phyloP scores from a whole-genome alignment of 2,329 filamentous ascomycete genomes.

The Phialemoniopsis sp. region DNA sequence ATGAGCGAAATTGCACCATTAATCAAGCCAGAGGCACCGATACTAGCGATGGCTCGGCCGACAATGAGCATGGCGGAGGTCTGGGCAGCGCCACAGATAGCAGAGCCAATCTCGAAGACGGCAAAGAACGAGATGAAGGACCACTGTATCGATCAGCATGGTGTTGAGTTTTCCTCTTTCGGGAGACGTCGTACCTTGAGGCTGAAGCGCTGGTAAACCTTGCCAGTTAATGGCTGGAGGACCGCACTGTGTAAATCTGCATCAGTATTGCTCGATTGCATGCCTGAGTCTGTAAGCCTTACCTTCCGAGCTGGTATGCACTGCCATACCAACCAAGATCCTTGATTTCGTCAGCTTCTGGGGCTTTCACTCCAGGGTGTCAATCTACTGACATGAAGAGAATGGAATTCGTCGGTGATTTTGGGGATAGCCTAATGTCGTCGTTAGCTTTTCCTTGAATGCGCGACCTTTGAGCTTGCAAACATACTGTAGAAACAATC shows the following conservation, averaged over 20 bases:
- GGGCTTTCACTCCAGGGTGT: no score
- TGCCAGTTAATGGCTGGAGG: conserved; percentile 44
- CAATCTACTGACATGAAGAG: no score
- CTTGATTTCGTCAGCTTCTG: conserved; percentile 18
- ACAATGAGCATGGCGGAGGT: conserved; percentile 45
- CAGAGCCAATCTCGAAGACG: conserved; percentile 23
- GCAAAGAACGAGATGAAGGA: conserved; percentile 32
- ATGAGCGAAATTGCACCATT: conserved; percentile 46
- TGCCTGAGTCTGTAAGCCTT: background rate
- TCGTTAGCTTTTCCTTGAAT: no score
- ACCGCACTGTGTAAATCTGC: conserved; percentile 18
- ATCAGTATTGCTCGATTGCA: background rate
- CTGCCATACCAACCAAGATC: conserved; percentile 52
- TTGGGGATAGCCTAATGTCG: no score
- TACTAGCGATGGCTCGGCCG: conserved; percentile 45
- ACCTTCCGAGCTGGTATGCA: conserved; percentile 40
- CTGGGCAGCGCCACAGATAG: conserved; percentile 36
- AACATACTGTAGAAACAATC: no score
- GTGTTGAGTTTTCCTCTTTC: no score
- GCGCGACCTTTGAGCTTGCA: no score
- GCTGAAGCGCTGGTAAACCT: conserved; percentile 44
- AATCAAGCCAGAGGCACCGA: conserved; percentile 47
- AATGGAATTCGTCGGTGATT: no score
- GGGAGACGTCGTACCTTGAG: conserved; percentile 31
- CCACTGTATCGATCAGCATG: conserved; percentile 12